Conservation (phyloP, 225 moss, liverwort and hornwort species). For the Neckera pumila region DNA sequence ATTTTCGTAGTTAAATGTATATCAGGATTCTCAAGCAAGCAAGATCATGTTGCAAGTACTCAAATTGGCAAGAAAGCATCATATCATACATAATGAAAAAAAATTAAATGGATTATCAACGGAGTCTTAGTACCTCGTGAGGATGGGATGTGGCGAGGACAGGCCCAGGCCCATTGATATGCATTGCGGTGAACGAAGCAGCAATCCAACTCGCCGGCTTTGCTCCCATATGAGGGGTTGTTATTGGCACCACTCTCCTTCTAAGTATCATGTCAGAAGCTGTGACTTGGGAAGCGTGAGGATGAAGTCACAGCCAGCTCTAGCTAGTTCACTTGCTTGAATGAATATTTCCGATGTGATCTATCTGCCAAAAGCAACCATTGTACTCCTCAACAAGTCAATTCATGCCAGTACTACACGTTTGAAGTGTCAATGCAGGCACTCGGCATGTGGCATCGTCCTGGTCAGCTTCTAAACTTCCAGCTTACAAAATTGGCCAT, state of each 20-base stretch:
- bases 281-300: neutral
- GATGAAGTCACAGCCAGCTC: neutral
- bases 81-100: neutral
- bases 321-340: neutral
- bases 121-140: neutral
- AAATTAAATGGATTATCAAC: neutral
- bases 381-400: neutral
- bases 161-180: slow-evolving; percentile 3
- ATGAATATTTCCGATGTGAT: neutral
- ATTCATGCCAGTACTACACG: neutral
- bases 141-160: neutral
- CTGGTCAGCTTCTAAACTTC: neutral
- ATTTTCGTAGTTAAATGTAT: neutral
- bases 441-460: neutral
- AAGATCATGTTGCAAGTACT: no score
- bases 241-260: neutral
- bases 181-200: neutral
- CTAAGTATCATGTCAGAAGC: slow-evolving; percentile 6
- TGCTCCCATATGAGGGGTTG: slow-evolving; percentile 10
- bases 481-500: neutral
- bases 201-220: slow-evolving; percentile 9
- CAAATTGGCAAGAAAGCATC: neutral
- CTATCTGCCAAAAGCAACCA: neutral
- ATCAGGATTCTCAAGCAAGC: neutral
- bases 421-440: neutral